Base-by-base conservation (phyloP, 352 stramenopile species). In the Phytophthora rubi region DNA sequence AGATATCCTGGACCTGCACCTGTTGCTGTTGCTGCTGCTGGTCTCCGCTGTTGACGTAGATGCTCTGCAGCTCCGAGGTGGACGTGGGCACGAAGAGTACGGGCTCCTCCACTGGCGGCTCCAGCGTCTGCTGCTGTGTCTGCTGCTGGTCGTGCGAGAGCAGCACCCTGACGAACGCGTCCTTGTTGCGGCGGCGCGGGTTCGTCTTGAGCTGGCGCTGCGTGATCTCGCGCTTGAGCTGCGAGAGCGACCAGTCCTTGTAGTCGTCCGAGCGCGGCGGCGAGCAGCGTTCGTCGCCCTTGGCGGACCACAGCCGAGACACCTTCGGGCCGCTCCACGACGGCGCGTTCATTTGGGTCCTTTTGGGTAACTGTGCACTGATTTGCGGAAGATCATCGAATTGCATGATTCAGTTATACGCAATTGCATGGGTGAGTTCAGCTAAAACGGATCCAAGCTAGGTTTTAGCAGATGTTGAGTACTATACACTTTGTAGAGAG, bases 201-300 rank as follows among this genome's bases (percentile, higher is more conserved):
- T 85, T 75, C 15, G 77, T 82, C 48, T 80, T 82, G 21, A 88
- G 65, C 30, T 81, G 71, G 5, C 80, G 80, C 68, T 85, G 64
- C 33, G 75, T 80, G 57, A 88, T 85, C 77, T 88, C 80, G 23
- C 73, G 72, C 65, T 85, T 88, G 23, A 88, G 65, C 57, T 88
- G 80, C 77, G 63, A 67, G 21, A 85, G 73, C 35, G 73, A 75
- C 80, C 80, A 88, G 26, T 84, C 68, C 35, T 76, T 78, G 68
- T 88, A 88, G 57, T 88, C 77, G 55, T 88, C 77, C n/a, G 80
- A 88, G 39, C 61, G 70, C 26, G 80, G 80, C 3, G 77, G 64
- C 4, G 75, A 71, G 54, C 80, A 88, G 49, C 59, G 65, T 15
- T 80, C 70, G 57, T 88, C 80, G 16, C 73, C 66, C 56, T 75